Evolutionary conservation across 345 rosid species (phyloP).

Genomic region (Linum tenue): DNA sequence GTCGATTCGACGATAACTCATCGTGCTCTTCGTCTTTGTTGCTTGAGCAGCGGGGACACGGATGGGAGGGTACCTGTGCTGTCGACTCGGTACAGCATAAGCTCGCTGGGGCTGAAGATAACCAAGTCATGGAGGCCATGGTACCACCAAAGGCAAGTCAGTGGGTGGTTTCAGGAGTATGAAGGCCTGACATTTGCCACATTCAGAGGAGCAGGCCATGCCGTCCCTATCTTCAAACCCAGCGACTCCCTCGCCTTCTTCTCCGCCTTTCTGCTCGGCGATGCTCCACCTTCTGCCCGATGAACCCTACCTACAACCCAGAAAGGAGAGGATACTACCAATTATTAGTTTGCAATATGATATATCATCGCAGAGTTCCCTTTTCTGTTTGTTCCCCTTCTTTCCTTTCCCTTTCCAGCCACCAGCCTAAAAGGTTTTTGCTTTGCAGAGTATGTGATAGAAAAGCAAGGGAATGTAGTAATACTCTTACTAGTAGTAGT

Average conservation of each 20-base stretch:
- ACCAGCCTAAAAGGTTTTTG: too few species aligned
- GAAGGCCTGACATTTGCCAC: conserved; percentile 79
- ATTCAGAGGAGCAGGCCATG: conserved; percentile 95
- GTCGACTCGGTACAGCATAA: conserved; percentile 73
- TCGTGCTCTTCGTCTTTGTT: not conserved
- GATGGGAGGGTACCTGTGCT: conserved; percentile 95
- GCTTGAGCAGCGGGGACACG: conserved; percentile 70
- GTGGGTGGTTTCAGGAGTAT: conserved; percentile 92
- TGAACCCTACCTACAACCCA: not conserved
- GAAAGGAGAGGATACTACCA: too few species aligned
- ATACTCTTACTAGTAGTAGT: too few species aligned
- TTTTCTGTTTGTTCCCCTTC: too few species aligned
- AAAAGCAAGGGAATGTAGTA: too few species aligned
- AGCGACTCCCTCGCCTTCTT: conserved; percentile 60
- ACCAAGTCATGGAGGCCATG: conserved; percentile 81
- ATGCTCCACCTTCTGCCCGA: conserved; percentile 24
- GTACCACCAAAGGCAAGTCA: conserved; percentile 80
- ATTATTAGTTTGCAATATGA: too few species aligned
- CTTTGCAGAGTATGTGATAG: too few species aligned
- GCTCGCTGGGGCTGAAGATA: conserved; percentile 41
- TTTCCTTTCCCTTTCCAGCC: too few species aligned
- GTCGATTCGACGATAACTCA: too few species aligned
- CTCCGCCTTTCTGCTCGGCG: conserved; percentile 54
- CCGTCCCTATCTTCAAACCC: conserved; percentile 80
- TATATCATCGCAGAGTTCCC: too few species aligned